These are phyloP conservation scores for Ascomycota sp. DNA, from an alignment of 2,329 filamentous ascomycete genomes.

Conservation along the genomic window DNA sequence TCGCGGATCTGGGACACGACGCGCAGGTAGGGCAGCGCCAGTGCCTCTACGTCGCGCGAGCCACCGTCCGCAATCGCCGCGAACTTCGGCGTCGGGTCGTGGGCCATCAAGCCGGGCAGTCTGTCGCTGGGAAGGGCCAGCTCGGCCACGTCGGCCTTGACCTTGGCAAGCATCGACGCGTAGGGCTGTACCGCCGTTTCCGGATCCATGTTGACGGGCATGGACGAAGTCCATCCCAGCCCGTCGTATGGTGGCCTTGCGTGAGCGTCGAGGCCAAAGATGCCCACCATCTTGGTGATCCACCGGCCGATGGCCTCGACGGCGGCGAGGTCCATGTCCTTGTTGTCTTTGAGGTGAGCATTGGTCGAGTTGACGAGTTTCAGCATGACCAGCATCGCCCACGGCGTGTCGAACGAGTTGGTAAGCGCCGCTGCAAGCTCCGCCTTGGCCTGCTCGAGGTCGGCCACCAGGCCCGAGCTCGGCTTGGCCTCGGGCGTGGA, in stretches of 20 bases:
- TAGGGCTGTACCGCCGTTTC: conserved; percentile 26
- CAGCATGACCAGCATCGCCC: conserved; percentile 58
- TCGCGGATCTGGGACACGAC: conserved; percentile 36
- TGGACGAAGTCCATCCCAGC: conserved; percentile 31
- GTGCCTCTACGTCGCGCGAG: conserved; percentile 28
- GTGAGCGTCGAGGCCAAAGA: conserved; percentile 59
- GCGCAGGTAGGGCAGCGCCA: conserved; percentile 34
- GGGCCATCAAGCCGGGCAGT: conserved; percentile 20
- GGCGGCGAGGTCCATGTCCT: conserved; percentile 22
- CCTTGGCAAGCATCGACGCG: conserved; percentile 19
- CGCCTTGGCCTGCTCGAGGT: conserved; percentile 31
- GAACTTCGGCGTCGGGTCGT: conserved; percentile 26
- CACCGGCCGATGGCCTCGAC: conserved; percentile 46
- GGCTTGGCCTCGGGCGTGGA: conserved; percentile 14
- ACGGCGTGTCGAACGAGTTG: conserved; percentile 76
- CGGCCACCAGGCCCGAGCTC: conserved; percentile 14
- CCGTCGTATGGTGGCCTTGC: conserved; percentile 32
- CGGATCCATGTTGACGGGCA: conserved; percentile 21
- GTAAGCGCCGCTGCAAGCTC: conserved; percentile 40
- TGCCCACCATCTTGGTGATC: conserved; percentile 66
- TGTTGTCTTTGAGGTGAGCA: conserved; percentile 27
- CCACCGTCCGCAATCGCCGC: conserved; percentile 21
- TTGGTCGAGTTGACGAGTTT: conserved; percentile 66
- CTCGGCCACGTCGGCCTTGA: conserved; percentile 23
- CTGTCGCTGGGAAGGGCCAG: conserved; percentile 28